Base-by-base conservation (phyloP, 2,329 filamentous ascomycete species). In the Colletotrichum sp. region DNA sequence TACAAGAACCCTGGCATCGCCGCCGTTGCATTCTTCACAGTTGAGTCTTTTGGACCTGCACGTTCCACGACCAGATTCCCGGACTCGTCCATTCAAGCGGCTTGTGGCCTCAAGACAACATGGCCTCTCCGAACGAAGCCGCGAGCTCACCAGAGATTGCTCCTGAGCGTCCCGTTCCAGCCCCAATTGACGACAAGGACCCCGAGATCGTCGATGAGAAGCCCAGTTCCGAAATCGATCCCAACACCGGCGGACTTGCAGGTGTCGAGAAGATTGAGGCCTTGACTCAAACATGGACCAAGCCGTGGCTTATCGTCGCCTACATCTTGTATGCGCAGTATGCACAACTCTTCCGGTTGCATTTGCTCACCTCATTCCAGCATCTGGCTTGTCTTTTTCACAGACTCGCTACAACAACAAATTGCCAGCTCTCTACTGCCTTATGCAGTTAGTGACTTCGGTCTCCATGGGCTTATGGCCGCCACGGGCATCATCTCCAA, bases 381-480 rank as follows among this genome's bases (percentile, higher is more conserved):
- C 44, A 84, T 88, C 65, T 89, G 85, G 78, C 77, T 87, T 2
- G 82, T 89, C 75, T 84, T 85, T 69, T 86, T 89, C 69, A 83
- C 87, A 67, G 84, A 86, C 68, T 85, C 84, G 28, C 80, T 89
- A 16, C 84, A 86, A 63, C 83, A 83, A 16, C 82, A 83, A 62
- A 83, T 87, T 69, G 83, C 84, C 6, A 71, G 79, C 18, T 81
- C 82, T 16, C 78, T 84, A 16, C 67, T 77, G 4, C 77, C 82
- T 10, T 85, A 82, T 70, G 85, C 88, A 68, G 83, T 80, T 1
- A 82, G 80, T 72, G 79, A 77, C 16, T 91, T 89, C 77, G 80
- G 83, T 28, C 78, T 82, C 12, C 89, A 90, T 77, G 89, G 88
- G 10, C 83, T 91, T 18, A 81, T 88, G 34, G 84, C 86, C 4